Percentiles rank a stretch among this genome's conserved stretches.
phyloP scores from a whole-genome alignment of 176 grass and related monocot species.

The Microstegium vimineum region DNA sequence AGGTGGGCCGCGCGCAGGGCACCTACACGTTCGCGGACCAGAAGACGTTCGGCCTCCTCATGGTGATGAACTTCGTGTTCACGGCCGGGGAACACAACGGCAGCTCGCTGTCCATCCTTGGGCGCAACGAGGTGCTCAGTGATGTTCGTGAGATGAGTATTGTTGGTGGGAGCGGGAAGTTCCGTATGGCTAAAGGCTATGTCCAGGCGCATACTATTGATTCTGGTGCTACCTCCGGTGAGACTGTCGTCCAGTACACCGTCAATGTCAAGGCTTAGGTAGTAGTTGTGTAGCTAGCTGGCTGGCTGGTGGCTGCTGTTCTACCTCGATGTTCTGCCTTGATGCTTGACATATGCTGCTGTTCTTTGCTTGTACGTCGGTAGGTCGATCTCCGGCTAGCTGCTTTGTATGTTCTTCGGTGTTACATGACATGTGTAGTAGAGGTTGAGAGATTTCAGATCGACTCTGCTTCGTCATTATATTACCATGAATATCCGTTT shows the following conservation, averaged over 20 bases:
- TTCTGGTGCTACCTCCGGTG: neutral
- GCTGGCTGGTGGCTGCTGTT: too few relatives aligned
- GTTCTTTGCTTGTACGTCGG: too few relatives aligned
- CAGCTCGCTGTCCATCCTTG: slow-evolving; percentile 51
- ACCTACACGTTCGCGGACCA: slow-evolving; percentile 47
- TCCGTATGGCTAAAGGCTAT: slow-evolving; percentile 50
- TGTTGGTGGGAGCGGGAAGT: slow-evolving; percentile 60
- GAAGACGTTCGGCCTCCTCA: slow-evolving; percentile 33
- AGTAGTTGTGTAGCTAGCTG: too few relatives aligned
- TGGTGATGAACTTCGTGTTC: slow-evolving; percentile 77
- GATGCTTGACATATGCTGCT: too few relatives aligned
- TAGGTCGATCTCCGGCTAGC: too few relatives aligned
- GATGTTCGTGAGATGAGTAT: slow-evolving; percentile 65
- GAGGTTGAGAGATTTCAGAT: too few relatives aligned
- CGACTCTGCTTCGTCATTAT: too few relatives aligned
- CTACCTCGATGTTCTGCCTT: too few relatives aligned
- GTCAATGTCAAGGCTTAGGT: slow-evolving; percentile 29
- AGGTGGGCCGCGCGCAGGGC: slow-evolving; percentile 69
- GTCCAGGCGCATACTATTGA: slow-evolving; percentile 42
- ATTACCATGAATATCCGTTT: too few relatives aligned
- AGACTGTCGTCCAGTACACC: slow-evolving; percentile 66
- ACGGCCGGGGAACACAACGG: slow-evolving; percentile 62
- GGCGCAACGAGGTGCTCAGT: slow-evolving; percentile 47
- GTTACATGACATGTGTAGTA: too few relatives aligned
- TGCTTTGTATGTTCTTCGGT: too few relatives aligned